These are phyloP conservation scores for Penicillium malachiteum DNA, from an alignment of 495 filamentous ascomycete species.

Conservation along the genomic window DNA sequence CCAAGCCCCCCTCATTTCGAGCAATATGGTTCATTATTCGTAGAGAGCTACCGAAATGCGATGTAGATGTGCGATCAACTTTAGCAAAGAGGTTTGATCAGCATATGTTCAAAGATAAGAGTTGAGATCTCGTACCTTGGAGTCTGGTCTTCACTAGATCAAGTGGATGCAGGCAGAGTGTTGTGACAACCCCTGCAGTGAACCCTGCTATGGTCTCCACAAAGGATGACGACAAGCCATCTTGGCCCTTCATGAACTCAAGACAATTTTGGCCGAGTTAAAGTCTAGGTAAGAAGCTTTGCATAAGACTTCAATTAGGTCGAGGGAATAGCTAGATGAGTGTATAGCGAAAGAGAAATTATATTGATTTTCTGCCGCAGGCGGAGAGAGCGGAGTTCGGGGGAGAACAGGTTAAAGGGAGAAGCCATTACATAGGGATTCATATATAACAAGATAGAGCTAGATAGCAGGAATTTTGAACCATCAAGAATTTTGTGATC, in stretches of 20 bases:
- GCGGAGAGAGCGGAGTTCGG: neutral
- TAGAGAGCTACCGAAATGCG: slow-evolving; percentile 52
- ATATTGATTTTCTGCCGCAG: neutral
- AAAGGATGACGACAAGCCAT: slow-evolving; percentile 67
- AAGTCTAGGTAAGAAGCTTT: no score
- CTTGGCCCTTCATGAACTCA: slow-evolving; percentile 47
- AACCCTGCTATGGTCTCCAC: slow-evolving; percentile 91
- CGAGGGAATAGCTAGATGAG: no score
- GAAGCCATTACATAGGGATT: neutral
- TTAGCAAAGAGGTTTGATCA: neutral
- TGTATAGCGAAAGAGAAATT: neutral
- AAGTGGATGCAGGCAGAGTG: slow-evolving; percentile 68
- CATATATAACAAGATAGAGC: neutral
- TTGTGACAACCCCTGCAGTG: slow-evolving; percentile 80
- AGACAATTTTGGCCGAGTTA: neutral
- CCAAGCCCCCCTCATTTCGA: slow-evolving; percentile 56
- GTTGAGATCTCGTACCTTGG: slow-evolving; percentile 58
- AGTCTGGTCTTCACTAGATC: slow-evolving; percentile 96
- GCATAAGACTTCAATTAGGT: no score
- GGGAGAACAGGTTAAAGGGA: neutral
- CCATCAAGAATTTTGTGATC: neutral
- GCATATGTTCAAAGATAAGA: slow-evolving; percentile 3
- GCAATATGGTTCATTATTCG: slow-evolving; percentile 55
- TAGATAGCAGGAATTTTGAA: neutral
- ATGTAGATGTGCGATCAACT: slow-evolving; percentile 46